Percentiles rank a stretch among this genome's conserved stretches.
These are phyloP conservation scores for Mikania micrantha DNA, from an alignment of 129 eudicot genomes.

Conservation along the genomic window DNA sequence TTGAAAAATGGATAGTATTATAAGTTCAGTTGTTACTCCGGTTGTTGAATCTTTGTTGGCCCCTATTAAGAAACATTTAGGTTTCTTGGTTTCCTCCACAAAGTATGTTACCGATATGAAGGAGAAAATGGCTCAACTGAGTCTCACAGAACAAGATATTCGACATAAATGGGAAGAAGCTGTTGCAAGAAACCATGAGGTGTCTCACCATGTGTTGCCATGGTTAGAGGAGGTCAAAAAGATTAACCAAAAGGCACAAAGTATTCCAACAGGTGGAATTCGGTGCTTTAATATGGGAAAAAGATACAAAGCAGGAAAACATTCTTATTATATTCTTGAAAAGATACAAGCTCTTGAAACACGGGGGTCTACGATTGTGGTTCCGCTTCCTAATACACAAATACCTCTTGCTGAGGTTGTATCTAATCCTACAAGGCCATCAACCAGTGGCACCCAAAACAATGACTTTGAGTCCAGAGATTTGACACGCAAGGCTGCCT, in stretches of 20 bases:
- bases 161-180: not conserved
- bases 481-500: not conserved
- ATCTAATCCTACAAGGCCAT: not conserved
- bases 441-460: not conserved
- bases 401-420: not conserved
- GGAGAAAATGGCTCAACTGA: not conserved
- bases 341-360: not conserved
- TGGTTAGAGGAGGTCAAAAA: not conserved
- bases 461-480: not conserved
- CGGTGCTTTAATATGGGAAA: not conserved
- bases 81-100: not conserved
- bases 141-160: not conserved
- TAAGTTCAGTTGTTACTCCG: not conserved
- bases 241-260: not conserved
- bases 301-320: slow-evolving; percentile 6
- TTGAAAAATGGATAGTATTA: not conserved
- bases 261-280: slow-evolving; percentile 1
- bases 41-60: not conserved
- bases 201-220: not conserved
- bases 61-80: not conserved
- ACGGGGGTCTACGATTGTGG: not conserved
- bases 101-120: not conserved
- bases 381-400: not conserved
- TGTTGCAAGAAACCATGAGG: not conserved
- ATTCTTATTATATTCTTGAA: not conserved